Evolutionary conservation across 805 yeast species (phyloP).

Genomic region (Isabelozyma pseudorhagii): DNA sequence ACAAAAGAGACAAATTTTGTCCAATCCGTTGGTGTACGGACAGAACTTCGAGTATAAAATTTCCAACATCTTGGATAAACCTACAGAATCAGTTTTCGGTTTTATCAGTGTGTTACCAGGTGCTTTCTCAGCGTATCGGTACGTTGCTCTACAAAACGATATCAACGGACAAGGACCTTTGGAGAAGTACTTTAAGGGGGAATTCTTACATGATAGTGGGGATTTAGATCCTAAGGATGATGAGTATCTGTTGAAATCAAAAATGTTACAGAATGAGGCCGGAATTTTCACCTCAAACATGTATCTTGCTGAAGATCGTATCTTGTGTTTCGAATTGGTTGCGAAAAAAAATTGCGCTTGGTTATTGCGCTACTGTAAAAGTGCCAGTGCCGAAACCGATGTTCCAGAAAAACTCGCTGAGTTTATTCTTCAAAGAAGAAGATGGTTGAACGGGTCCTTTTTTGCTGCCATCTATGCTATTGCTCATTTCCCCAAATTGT

Average conservation of each 20-base stretch:
- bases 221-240: conserved; percentile 59
- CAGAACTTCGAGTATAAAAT: conserved; percentile 68
- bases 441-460: conserved; percentile 71
- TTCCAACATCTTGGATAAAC: conserved; percentile 65
- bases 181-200: conserved; percentile 67
- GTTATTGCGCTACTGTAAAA: conserved; percentile 61
- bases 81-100: conserved; percentile 63
- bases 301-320: conserved; percentile 71
- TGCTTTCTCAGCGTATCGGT: conserved; percentile 65
- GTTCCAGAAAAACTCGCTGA: conserved; percentile 64
- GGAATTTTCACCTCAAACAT: conserved; percentile 64
- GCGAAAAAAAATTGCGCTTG: conserved; percentile 56
- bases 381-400: conserved; percentile 65
- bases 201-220: conserved; percentile 52
- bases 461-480: conserved; percentile 60
- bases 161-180: conserved; percentile 54
- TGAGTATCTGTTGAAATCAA: conserved; percentile 37
- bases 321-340: conserved; percentile 61
- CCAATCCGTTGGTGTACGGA: conserved; percentile 62
- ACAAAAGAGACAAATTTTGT: conserved; percentile 42
- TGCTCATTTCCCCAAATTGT: conserved; percentile 53
- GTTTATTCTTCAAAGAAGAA: conserved; percentile 60
- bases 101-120: conserved; percentile 66
- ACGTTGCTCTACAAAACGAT: conserved; percentile 55
- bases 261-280: conserved; percentile 38